Evolutionary conservation across 306 rosid species (phyloP).

Genomic region (Trichosanthes truncata): DNA sequence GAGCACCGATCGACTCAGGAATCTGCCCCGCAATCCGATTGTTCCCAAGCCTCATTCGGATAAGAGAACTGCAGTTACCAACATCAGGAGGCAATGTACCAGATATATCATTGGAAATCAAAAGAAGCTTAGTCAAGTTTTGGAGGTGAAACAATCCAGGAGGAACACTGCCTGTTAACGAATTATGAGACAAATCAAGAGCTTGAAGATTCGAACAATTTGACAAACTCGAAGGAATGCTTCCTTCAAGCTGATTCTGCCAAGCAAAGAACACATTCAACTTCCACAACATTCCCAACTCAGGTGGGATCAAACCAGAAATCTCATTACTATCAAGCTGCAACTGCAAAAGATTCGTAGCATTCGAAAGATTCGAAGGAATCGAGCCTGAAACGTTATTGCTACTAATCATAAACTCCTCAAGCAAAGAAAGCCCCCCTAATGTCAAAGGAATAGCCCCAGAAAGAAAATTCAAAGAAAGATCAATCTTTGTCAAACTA

Average conservation of each 20-base stretch:
- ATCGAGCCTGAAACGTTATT: slow-evolving; percentile 87
- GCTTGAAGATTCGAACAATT: slow-evolving; percentile 56
- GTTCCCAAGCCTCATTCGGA: slow-evolving; percentile 67
- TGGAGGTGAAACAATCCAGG: slow-evolving; percentile 61
- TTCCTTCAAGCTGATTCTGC: slow-evolving; percentile 92
- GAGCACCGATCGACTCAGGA: slow-evolving; percentile 55
- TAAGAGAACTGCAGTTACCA: slow-evolving; percentile 71
- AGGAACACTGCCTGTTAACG: slow-evolving; percentile 72
- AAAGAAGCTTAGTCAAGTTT: slow-evolving; percentile 71
- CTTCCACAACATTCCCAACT: slow-evolving; percentile 54
- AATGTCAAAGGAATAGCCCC: slow-evolving; percentile 69
- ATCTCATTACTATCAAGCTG: slow-evolving; percentile 89
- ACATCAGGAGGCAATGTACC: slow-evolving; percentile 64
- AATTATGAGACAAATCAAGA: slow-evolving; percentile 70
- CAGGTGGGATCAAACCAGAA: slow-evolving; percentile 78
- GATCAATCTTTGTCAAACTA: slow-evolving; percentile 65
- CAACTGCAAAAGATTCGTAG: slow-evolving; percentile 49
- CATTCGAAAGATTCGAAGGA: slow-evolving; percentile 63
- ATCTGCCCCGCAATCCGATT: slow-evolving; percentile 65
- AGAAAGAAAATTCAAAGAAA: slow-evolving; percentile 76
- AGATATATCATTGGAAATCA: slow-evolving; percentile 81
- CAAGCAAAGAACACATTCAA: slow-evolving; percentile 73
- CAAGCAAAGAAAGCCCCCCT: slow-evolving; percentile 44
- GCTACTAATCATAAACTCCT: slow-evolving; percentile 84
- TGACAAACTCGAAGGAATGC: slow-evolving; percentile 59